Evolutionary conservation across 2,329 filamentous ascomycete genomes (phyloP), one percentile per base, ranked within the genome.

Genomic region (Penicillium sp.): DNA sequence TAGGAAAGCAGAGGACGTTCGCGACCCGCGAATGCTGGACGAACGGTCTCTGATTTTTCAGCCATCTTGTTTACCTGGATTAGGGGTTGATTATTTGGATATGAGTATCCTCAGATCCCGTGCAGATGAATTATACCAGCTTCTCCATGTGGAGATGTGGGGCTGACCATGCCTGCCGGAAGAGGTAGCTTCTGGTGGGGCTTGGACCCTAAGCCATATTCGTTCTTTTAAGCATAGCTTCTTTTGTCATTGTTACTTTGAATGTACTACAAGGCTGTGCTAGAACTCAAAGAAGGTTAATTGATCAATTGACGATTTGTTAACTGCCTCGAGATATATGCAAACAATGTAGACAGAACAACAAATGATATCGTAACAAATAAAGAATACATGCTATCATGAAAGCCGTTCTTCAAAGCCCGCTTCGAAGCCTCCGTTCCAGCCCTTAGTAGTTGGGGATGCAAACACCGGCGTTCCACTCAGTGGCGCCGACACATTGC

Each of bases 1-100:
- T 80, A 80, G 44, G 78, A 80, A 49, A 84, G 69, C 21, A 74
- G 66, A 1, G 80, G 79, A 10, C 71, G 64, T 14, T 68, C 60
- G 4, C 71, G 73, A 61, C 68, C 70, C 9, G 63, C 50, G 55
- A 77, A 78, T 26, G 74, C 75, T 13, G 71, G 68, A n/a, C 70
- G 70, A 48, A 76, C 60, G 22, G 66, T 76, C 63, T 76, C 72
- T 16, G n/a, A 13, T 26, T 45, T 22, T 35, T 53, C 24, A 9
- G 62, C n/a, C 68, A 69, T 71, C 11, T 11, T 26, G 14, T 3
- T 13, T 24, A 16, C 10, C 13, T 35, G 46, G 44, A 11, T 49
- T 11, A n/a, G n/a, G 31, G 24, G n/a, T 29, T 24, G 13, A 3
- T 19, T 22, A 14, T 19, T 39, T 39, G n/a, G 19, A 4, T 10